Conservation (phyloP, 257 asterid genomes). For the Misopates orontium region DNA sequence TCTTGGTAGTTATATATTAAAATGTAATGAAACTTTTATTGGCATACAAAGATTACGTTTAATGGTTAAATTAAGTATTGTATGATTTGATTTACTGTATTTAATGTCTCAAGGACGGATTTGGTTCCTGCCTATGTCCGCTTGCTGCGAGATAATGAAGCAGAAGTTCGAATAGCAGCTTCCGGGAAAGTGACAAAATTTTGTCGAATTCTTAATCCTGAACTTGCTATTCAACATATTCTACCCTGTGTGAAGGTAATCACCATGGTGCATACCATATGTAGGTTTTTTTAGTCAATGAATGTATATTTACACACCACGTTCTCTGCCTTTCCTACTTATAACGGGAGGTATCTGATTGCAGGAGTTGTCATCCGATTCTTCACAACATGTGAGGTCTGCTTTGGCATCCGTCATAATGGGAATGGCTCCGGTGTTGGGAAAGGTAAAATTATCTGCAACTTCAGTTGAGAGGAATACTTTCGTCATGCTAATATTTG, state of each 20-base stretch:
- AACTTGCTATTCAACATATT: constrained; percentile 82
- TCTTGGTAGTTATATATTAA: neutral
- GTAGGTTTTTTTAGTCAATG: constrained; percentile 12
- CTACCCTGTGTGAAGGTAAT: constrained; percentile 94
- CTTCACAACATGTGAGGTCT: constrained; percentile 92
- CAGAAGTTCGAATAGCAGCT: constrained; percentile 91
- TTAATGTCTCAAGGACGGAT: constrained; percentile 63
- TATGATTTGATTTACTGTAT: constrained; percentile 24
- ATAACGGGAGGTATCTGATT: constrained; percentile 30
- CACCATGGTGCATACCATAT: neutral
- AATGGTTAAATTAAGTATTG: no score
- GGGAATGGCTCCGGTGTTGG: constrained; percentile 97
- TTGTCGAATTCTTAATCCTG: constrained; percentile 76
- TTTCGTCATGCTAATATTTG: neutral
- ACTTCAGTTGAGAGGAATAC: constrained; percentile 4
- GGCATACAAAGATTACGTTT: no score
- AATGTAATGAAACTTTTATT: no score
- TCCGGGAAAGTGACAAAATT: constrained; percentile 89
- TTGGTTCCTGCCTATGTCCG: constrained; percentile 92
- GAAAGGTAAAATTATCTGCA: constrained; percentile 53
- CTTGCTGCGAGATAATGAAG: constrained; percentile 87
- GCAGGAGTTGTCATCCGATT: constrained; percentile 90
- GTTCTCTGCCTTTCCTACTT: constrained; percentile 16
- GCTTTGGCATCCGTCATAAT: constrained; percentile 93
- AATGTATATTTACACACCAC: constrained; percentile 12